Conservation (phyloP, 768 basidiomycete species). For the Calocybe indica region DNA sequence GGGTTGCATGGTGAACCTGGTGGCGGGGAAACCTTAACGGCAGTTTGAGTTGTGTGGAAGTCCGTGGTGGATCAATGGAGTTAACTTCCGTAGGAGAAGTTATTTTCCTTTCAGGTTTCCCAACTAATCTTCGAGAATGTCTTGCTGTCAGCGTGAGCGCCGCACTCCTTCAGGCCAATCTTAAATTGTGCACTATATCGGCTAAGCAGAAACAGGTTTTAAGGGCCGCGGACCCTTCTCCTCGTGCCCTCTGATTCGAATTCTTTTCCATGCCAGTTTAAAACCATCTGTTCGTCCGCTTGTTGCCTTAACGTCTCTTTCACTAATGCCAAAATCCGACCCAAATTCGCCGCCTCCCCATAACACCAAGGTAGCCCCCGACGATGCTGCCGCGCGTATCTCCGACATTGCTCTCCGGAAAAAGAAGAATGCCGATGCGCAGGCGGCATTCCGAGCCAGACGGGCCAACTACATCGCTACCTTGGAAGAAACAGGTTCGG, state of each 20-base stretch:
- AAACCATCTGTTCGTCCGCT: constrained; percentile 26
- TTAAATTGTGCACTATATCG: constrained; percentile 45
- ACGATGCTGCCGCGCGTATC: constrained; percentile 36
- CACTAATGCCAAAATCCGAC: constrained; percentile 35
- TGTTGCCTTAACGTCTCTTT: constrained; percentile 21
- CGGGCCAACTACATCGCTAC: constrained; percentile 85
- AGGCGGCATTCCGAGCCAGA: constrained; percentile 77
- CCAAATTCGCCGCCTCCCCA: constrained; percentile 22
- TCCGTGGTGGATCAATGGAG: constrained; percentile 28
- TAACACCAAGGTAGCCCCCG: constrained; percentile 26
- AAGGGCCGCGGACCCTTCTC: constrained; percentile 54
- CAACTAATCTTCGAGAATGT: constrained; percentile 37
- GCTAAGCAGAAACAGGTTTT: constrained; percentile 36
- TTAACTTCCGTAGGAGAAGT: constrained; percentile 29
- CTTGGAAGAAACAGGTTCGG: constrained; percentile 70
- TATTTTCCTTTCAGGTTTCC: constrained; percentile 22
- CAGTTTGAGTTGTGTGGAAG: constrained; percentile 19
- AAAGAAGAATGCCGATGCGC: constrained; percentile 88
- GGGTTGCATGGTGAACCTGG: constrained; percentile 7
- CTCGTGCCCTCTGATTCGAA: constrained; percentile 65
- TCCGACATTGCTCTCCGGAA: constrained; percentile 71
- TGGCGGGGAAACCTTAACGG: constrained; percentile 22
- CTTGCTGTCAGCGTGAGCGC: constrained; percentile 38
- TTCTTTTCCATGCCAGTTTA: constrained; percentile 63
- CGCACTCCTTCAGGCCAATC: constrained; percentile 42